phyloP scores from a whole-genome alignment of 2,329 filamentous ascomycete species.

The Cercospora nicotianae region DNA sequence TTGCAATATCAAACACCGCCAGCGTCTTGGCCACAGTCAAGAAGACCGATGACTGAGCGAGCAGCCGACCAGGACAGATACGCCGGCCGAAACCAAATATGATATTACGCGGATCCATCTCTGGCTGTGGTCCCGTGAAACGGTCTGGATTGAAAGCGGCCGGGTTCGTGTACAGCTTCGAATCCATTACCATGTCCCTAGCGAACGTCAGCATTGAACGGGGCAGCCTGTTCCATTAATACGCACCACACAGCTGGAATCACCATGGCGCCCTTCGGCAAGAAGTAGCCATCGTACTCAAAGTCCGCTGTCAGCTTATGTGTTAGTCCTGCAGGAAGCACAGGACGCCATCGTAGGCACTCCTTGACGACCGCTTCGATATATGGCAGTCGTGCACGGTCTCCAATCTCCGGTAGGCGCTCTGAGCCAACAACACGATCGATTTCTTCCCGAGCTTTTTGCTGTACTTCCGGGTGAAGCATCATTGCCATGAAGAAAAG shows the following conservation, averaged over 20 bases:
- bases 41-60: constrained; percentile 24
- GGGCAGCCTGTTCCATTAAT: too few relatives aligned
- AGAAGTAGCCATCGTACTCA: constrained; percentile 42
- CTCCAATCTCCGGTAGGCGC: constrained; percentile 34
- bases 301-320: constrained; percentile 48
- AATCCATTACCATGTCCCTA: constrained; percentile 10
- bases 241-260: constrained; percentile 42
- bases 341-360: constrained; percentile 39
- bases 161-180: constrained; percentile 9
- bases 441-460: constrained; percentile 38
- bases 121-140: constrained; percentile 25
- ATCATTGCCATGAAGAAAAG: constrained; percentile 40
- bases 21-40: constrained; percentile 20
- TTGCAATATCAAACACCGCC: constrained; percentile 20
- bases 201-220: background rate
- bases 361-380: constrained; percentile 39
- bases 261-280: constrained; percentile 45
- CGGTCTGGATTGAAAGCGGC: constrained; percentile 26
- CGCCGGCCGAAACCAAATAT: constrained; percentile 28
- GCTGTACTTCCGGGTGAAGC: constrained; percentile 33
- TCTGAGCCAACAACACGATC: constrained; percentile 35
- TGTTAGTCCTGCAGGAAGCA: constrained; percentile 36
- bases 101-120: constrained; percentile 23
- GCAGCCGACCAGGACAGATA: constrained; percentile 25
- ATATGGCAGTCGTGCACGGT: constrained; percentile 38